phyloP scores from a whole-genome alignment of 176 grass and related monocot species.

The Oryza punctata region DNA sequence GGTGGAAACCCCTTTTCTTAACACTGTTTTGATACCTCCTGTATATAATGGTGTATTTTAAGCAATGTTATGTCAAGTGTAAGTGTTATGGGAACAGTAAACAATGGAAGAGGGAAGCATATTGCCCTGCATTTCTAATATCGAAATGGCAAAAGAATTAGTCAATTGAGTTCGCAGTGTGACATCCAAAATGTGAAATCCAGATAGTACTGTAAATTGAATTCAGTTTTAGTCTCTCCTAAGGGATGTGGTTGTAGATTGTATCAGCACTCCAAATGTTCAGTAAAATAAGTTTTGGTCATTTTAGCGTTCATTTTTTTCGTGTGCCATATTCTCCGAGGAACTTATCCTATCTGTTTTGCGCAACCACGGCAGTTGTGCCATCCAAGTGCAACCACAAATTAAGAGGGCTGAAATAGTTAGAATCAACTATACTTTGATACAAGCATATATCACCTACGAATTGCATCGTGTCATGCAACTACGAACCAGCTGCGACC shows the following conservation, averaged over 20 bases:
- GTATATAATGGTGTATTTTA: not conserved
- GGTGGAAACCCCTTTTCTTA: slow-evolving; percentile 71
- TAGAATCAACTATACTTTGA: too few species aligned
- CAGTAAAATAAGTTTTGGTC: not conserved
- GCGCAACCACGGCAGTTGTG: not conserved
- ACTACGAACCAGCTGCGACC: too few species aligned
- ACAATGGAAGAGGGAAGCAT: not conserved
- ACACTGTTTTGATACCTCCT: not conserved
- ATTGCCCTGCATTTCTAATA: not conserved
- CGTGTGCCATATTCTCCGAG: not conserved
- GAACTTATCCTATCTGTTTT: not conserved
- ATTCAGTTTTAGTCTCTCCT: not conserved
- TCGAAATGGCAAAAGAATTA: not conserved
- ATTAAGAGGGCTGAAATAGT: too few species aligned
- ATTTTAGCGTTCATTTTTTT: not conserved
- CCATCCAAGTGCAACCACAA: not conserved
- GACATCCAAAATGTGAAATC: not conserved
- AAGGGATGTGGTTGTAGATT: not conserved
- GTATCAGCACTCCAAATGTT: not conserved
- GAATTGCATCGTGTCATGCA: too few species aligned
- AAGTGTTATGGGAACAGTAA: not conserved
- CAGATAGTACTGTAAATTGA: not conserved
- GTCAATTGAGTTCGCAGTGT: not conserved
- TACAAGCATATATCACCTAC: too few species aligned
- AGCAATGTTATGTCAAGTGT: not conserved